Evolutionary conservation across 352 stramenopile genomes (phyloP).

Genomic region (Pythium diclinum): DNA sequence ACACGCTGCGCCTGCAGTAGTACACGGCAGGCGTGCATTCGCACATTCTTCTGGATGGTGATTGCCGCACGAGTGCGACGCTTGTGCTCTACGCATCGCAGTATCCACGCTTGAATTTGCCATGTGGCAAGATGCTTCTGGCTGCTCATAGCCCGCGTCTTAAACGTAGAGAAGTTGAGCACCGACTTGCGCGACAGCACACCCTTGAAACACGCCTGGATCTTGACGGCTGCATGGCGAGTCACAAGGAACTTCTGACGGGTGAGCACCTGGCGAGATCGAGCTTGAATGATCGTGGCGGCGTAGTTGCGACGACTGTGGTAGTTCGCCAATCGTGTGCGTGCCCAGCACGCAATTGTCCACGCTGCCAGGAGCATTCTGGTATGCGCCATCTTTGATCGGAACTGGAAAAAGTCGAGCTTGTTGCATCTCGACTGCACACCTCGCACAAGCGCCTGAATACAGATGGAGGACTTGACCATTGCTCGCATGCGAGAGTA

Average conservation of each 20-base stretch:
- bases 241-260: not conserved
- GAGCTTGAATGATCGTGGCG: conserved; percentile 5
- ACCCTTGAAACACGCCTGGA: conserved; percentile 17
- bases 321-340: conserved; percentile 1
- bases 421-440: conserved; percentile 12
- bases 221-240: conserved; percentile 3
- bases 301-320: conserved; percentile 1
- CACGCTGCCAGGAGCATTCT: conserved; percentile 13
- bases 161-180: conserved; percentile 21
- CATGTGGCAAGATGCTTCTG: conserved; percentile 18
- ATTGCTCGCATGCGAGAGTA: not conserved
- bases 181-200: conserved; percentile 12
- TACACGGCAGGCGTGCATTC: conserved; percentile 4
- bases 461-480: conserved; percentile 7
- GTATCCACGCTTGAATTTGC: conserved; percentile 19
- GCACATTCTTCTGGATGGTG: conserved; percentile 22
- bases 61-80: not conserved
- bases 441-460: conserved; percentile 21
- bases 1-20: not conserved
- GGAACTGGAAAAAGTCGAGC: conserved; percentile 13
- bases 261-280: conserved; percentile 1
- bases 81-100: conserved; percentile 1
- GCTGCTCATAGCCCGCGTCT: conserved; percentile 8
- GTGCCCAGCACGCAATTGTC: conserved; percentile 18
- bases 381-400: conserved; percentile 4